phyloP scores from a whole-genome alignment of 306 rosid genomes.

The Chamaecrista fasciculata region DNA sequence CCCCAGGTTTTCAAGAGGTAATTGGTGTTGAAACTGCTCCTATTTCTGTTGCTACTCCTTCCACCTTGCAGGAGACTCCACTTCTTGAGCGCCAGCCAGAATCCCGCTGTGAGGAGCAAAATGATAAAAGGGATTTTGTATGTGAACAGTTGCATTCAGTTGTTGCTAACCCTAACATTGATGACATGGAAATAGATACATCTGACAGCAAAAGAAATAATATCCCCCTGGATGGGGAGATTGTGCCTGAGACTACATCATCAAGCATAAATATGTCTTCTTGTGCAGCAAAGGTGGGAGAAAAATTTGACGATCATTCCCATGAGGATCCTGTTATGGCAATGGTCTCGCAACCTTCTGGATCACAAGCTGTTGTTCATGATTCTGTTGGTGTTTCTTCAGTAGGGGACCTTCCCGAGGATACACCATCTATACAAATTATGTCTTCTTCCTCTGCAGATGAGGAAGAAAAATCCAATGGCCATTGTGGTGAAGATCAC shows the following conservation, averaged over 20 bases:
- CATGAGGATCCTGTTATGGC: background rate
- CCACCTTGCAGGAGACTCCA: constrained; percentile 16
- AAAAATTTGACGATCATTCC: background rate
- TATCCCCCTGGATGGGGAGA: background rate
- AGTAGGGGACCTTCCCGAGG: constrained; percentile 1
- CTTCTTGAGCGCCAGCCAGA: constrained; percentile 26
- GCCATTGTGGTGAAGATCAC: constrained; percentile 2
- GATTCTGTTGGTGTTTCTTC: constrained; percentile 26
- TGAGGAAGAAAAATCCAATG: background rate
- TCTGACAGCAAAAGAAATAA: background rate
- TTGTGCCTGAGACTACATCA: background rate
- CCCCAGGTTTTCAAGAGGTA: background rate
- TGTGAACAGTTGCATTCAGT: constrained; percentile 8
- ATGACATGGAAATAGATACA: constrained; percentile 21
- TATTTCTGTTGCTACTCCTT: background rate
- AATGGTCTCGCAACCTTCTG: background rate
- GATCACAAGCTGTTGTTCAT: constrained; percentile 5
- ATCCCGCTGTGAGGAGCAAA: constrained; percentile 15
- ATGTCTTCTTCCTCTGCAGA: background rate
- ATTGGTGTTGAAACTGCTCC: background rate
- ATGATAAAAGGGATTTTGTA: constrained; percentile 5
- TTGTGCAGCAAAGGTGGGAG: background rate
- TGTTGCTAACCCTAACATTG: background rate
- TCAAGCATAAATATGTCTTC: constrained; percentile 11
- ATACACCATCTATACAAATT: background rate